These are phyloP conservation scores for Sarocladium kiliense DNA, from an alignment of 2,329 filamentous ascomycete genomes.

Conservation along the genomic window DNA sequence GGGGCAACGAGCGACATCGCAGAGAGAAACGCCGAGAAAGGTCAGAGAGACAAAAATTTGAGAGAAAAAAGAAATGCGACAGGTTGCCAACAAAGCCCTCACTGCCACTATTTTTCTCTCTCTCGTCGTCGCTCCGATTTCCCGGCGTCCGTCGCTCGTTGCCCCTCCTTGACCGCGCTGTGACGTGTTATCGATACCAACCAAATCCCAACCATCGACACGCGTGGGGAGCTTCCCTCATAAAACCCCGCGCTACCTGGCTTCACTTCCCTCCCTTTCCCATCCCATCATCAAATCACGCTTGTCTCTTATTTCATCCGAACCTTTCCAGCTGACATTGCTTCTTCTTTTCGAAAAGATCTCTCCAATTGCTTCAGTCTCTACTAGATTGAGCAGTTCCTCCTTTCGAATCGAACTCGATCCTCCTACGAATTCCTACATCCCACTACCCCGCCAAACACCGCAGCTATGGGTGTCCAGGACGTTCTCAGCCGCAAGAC, in stretches of 20 bases:
- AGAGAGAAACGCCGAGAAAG: background rate
- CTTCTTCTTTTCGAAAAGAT: background rate
- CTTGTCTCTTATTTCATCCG: background rate
- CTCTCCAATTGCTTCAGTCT: conserved; percentile 6
- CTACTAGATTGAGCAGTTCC: background rate
- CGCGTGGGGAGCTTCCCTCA: conserved; percentile 7
- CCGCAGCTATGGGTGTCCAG: conserved; percentile 30
- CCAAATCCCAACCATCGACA: background rate
- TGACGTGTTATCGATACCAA: conserved; percentile 10
- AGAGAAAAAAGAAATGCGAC: background rate
- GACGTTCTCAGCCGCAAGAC: conserved; percentile 46
- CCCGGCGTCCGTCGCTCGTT: background rate
- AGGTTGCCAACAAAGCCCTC: conserved; percentile 4
- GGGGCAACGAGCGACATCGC: conserved; percentile 1
- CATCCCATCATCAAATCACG: background rate
- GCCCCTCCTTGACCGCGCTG: conserved; percentile 2
- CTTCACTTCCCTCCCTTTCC: conserved; percentile 2
- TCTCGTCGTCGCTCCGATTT: background rate
- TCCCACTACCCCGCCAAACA: conserved; percentile 14
- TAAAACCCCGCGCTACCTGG: conserved; percentile 10
- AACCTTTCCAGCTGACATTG: background rate
- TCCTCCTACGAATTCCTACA: background rate
- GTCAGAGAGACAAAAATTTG: too few relatives aligned
- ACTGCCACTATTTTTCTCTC: background rate
- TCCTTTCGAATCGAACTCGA: background rate